These are phyloP conservation scores for Fusarium bulbicola DNA, from an alignment of 2,329 filamentous ascomycete species.

Conservation along the genomic window DNA sequence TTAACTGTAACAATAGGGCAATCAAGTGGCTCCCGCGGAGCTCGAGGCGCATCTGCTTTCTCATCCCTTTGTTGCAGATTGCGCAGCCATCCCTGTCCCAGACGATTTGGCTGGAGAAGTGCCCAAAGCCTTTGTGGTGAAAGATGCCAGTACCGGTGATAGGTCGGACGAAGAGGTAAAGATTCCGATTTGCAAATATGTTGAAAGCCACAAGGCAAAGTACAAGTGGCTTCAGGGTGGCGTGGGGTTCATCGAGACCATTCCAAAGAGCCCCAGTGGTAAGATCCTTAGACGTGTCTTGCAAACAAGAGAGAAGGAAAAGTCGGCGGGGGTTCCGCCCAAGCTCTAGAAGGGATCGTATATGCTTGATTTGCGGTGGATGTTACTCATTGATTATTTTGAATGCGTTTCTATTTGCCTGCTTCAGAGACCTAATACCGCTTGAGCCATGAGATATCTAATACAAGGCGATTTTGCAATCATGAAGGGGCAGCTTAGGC, in stretches of 20 bases:
- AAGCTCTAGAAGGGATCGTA: not conserved
- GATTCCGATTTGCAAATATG: not conserved
- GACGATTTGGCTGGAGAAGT: not conserved
- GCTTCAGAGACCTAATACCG: not conserved
- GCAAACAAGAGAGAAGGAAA: not conserved
- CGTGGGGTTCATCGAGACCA: not conserved
- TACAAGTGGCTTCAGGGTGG: not conserved
- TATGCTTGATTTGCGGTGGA: accelerated
- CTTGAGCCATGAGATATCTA: not conserved
- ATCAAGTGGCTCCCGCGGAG: not conserved
- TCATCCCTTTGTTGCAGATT: not conserved
- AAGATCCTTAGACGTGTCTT: not conserved
- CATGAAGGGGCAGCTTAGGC: accelerated
- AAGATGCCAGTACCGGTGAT: not conserved
- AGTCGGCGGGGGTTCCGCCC: accelerated
- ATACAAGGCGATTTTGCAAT: too few species aligned
- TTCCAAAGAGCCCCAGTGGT: not conserved
- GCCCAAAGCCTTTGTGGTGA: not conserved
- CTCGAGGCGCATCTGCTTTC: not conserved
- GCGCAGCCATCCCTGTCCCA: not conserved
- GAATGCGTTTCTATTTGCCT: accelerated
- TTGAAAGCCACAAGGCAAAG: not conserved
- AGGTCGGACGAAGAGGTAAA: not conserved
- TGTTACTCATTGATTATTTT: accelerated
- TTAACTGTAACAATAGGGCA: accelerated